These are phyloP conservation scores for Mortierella alpina DNA, from an alignment of 192 early-diverging fungal genomes.

Conservation along the genomic window DNA sequence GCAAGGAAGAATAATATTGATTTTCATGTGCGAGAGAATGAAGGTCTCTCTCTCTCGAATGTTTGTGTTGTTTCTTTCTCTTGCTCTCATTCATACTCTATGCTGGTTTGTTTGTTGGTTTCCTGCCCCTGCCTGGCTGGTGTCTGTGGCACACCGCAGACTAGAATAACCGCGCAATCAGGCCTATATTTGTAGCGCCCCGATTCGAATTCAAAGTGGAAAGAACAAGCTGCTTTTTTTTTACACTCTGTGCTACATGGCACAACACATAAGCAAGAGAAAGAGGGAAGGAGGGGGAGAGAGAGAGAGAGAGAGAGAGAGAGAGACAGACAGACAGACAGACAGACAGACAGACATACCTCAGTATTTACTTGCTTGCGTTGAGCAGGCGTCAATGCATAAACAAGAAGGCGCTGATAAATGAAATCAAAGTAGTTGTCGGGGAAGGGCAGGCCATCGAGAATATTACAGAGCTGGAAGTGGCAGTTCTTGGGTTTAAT, in stretches of 20 bases:
- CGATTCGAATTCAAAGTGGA: not conserved
- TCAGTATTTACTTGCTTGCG: conserved; percentile 34
- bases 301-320: not conserved
- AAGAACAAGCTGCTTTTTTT: not conserved
- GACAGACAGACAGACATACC: conserved; percentile 8
- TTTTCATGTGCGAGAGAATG: not conserved
- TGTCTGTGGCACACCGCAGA: too few relatives aligned
- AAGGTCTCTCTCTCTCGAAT: not conserved
- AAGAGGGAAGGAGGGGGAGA: not conserved
- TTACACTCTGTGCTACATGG: not conserved
- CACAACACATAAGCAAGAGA: not conserved
- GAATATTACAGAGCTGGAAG: conserved; percentile 52
- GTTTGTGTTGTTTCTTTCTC: not conserved
- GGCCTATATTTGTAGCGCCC: too few relatives aligned
- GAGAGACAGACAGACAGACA: not conserved
- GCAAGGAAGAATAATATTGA: too few relatives aligned
- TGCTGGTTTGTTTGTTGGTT: not conserved
- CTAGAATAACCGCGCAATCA: too few relatives aligned
- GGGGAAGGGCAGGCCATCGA: conserved; percentile 50
- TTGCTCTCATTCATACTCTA: not conserved
- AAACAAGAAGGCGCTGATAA: conserved; percentile 34
- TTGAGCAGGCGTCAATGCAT: conserved; percentile 34
- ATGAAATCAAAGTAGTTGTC: conserved; percentile 59
- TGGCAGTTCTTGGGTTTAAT: conserved; percentile 52
- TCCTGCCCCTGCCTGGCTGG: too few relatives aligned